phyloP scores from a whole-genome alignment of 2,329 filamentous ascomycete species.

The Calycina marina region DNA sequence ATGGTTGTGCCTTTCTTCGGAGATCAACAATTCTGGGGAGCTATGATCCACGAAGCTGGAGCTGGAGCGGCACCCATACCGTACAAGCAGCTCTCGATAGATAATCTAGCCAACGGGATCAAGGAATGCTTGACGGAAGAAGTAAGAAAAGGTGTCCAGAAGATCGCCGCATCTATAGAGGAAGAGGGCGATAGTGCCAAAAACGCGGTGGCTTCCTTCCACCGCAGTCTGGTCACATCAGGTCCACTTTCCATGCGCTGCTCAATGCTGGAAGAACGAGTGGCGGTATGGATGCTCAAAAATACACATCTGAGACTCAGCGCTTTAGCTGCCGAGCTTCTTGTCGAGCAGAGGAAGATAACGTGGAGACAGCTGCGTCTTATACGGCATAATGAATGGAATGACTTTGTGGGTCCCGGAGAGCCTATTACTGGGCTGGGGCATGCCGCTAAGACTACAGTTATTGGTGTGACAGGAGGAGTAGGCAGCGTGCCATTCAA shows the following conservation, averaged over 20 bases:
- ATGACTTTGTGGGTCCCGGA: neutral
- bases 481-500: slow-evolving; percentile 11
- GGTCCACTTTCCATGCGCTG: slow-evolving; percentile 48
- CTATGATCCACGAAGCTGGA: slow-evolving; percentile 46
- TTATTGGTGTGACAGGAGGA: slow-evolving; percentile 18
- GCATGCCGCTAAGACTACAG: slow-evolving; percentile 8
- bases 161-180: slow-evolving; percentile 46
- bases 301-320: slow-evolving; percentile 43
- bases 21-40: slow-evolving; percentile 66
- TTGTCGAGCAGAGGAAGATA: slow-evolving; percentile 35
- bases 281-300: slow-evolving; percentile 32
- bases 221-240: slow-evolving; percentile 40
- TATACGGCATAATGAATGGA: neutral
- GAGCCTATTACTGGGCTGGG: neutral
- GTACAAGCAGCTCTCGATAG: slow-evolving; percentile 49
- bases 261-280: slow-evolving; percentile 30
- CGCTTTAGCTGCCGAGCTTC: slow-evolving; percentile 46
- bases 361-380: slow-evolving; percentile 8
- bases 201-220: slow-evolving; percentile 40
- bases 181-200: slow-evolving; percentile 42
- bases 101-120: slow-evolving; percentile 54
- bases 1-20: slow-evolving; percentile 58
- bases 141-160: slow-evolving; percentile 38
- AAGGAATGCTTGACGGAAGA: slow-evolving; percentile 48
- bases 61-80: slow-evolving; percentile 54